Evolutionary conservation across 2,329 filamentous ascomycete genomes (phyloP).

Genomic region (Bipolaris gigantea): DNA sequence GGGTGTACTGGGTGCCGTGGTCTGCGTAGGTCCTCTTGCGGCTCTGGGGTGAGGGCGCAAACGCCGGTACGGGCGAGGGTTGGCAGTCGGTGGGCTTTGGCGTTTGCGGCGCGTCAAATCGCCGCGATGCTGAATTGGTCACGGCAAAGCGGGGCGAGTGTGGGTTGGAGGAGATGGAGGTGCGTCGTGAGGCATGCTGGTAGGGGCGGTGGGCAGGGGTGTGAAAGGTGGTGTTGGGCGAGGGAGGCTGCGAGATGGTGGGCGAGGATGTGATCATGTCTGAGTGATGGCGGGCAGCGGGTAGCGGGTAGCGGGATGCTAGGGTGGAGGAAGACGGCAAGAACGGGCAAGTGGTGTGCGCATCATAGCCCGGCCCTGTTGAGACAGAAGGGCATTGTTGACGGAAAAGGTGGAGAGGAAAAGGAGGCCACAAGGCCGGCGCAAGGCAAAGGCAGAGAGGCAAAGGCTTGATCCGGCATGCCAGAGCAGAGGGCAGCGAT

Average conservation of each 20-base stretch:
- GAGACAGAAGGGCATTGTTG: background rate
- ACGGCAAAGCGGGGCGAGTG: constrained; percentile 42
- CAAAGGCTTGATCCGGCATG: constrained; percentile 18
- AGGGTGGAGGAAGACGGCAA: constrained; percentile 8
- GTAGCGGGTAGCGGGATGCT: constrained; percentile 7
- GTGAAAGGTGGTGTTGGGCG: constrained; percentile 42
- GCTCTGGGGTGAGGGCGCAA: constrained; percentile 30
- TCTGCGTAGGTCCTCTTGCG: constrained; percentile 49
- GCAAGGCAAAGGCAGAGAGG: constrained; percentile 1
- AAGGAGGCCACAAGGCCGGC: constrained; percentile 7
- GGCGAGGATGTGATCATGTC: constrained; percentile 44
- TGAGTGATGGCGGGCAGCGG: constrained; percentile 4
- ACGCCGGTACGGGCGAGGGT: constrained; percentile 29
- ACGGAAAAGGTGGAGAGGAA: constrained; percentile 14
- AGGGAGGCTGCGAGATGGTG: constrained; percentile 43
- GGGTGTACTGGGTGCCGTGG: constrained; percentile 59
- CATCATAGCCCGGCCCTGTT: constrained; percentile 21
- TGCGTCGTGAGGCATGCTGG: constrained; percentile 37
- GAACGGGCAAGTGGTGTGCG: constrained; percentile 5
- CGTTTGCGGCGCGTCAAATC: constrained; percentile 32
- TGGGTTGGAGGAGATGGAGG: constrained; percentile 34
- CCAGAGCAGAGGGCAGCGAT: constrained; percentile 16
- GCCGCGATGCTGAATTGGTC: constrained; percentile 31
- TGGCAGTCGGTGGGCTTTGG: constrained; percentile 24
- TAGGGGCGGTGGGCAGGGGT: constrained; percentile 33